Percentiles rank a stretch among this genome's conserved stretches.
Evolutionary conservation across 345 rosid species (phyloP).

Genomic region (Populus simonii): DNA sequence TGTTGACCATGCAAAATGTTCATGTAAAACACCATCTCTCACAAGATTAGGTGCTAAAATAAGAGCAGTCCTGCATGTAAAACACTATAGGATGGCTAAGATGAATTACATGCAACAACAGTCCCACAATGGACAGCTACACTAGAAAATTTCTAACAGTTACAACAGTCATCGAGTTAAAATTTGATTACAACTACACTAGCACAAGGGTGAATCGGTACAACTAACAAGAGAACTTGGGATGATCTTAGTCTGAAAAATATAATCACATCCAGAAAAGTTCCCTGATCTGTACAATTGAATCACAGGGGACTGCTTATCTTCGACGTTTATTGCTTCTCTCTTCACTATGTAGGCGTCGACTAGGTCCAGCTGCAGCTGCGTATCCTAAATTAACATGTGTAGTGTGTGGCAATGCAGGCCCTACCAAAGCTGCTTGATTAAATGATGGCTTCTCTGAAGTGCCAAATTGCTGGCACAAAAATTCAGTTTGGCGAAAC

Average conservation of each 20-base stretch:
- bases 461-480: constrained; percentile 39
- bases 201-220: not conserved
- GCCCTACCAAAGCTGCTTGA: constrained; percentile 21
- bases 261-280: constrained; percentile 1
- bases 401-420: constrained; percentile 15
- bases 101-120: not conserved
- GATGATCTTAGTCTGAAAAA: constrained; percentile 9
- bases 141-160: not conserved
- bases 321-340: constrained; percentile 27
- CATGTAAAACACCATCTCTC: not conserved
- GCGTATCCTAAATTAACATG: constrained; percentile 23
- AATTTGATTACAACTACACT: not conserved
- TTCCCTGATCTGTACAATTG: constrained; percentile 37
- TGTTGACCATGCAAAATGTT: too few relatives aligned
- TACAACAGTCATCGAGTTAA: not conserved
- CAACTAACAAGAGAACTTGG: not conserved
- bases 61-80: not conserved
- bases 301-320: constrained; percentile 18
- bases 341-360: constrained; percentile 20
- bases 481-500: constrained; percentile 34
- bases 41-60: not conserved
- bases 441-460: constrained; percentile 27
- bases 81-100: not conserved
- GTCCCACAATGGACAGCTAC: not conserved
- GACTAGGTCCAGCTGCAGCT: constrained; percentile 24